Evolutionary conservation across 2,329 filamentous ascomycete species (phyloP), one percentile per base, ranked within the genome.

Genomic region (Trichoderma citrinoviride): DNA sequence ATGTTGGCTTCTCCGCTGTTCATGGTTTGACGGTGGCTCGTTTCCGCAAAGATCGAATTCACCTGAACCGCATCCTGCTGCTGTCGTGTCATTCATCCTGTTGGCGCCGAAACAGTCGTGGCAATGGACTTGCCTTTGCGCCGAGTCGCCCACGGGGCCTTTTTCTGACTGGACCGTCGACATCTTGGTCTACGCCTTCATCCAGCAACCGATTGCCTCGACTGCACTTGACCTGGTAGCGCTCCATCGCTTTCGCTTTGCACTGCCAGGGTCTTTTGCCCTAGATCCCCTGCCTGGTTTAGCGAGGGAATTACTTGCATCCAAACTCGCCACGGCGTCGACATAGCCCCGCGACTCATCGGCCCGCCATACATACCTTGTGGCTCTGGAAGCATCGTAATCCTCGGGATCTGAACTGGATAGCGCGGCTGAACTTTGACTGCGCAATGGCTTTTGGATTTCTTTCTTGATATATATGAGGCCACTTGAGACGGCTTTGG

Each of bases 301-400:
- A 56, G 27, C 64, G 58, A 66, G 64, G 58, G 58, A 63, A 66
- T 63, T 63, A 58, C 53, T 58, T 33, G 43, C 50, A 41, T 27
- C 25, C 44, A 47, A 27, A 10, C 49, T 62, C 55, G 53, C 44
- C 23, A 43, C 23, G 50, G 41, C 41, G 62, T 33, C 21, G 37
- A 55, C 33, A 53, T 33, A 47, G 50, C 64, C 64, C 64, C 56
- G 63, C 64, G 56, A 61, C 27, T 43, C 17, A 33, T 23, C 40
- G 64, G 55, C 58, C 64, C 64, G 64, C 64, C 40, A 37, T 25
- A 7, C 46, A 53, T 46, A 41, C 33, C 33, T 3, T 37, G 58
- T 54, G 37, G 58, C 21, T 25, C 58, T 61, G 8, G 17, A 21
- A 8, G 40, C 43, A 33, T 61, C 47, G 46, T 50, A 17, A 17